Evolutionary conservation across 441 rosid species (phyloP), one percentile per base, ranked within the genome.

Genomic region (Erodium moschatum): DNA sequence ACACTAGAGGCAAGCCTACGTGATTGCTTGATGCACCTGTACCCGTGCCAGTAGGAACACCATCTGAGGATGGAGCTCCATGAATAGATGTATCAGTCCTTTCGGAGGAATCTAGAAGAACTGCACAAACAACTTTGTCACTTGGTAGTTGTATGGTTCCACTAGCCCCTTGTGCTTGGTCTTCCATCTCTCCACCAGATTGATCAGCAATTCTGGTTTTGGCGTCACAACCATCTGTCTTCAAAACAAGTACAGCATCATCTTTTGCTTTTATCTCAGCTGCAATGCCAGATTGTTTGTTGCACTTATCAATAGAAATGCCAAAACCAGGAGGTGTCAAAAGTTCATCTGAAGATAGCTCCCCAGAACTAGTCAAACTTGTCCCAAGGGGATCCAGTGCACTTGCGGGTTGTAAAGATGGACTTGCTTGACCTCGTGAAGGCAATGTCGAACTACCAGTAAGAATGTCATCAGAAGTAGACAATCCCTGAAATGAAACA

Each of bases 391-490:
- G 8, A 2, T 6, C 40, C 40, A 35, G 6, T 35, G 8, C 40
- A 35, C 40, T 8, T 35, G 16, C 21, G 24, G 61, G 1, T 19
- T 16, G 61, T 54, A 54, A 54, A 54, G 61, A 54, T 54, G 61
- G 21, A 54, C 61, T 2, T 54, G 21, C 61, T 54, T 54, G 61
- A 16, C 21, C 61, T 54, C 10, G 10, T 54, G 21, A 54, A 54
- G 61, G 8, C 61, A 54, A 54, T 54, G 61, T 54, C 21, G 8
- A 54, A 54, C 21, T 54, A 54, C 61, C 61, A 54, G 61, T 54
- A 52, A 52, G 60, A 52, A 52, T 52, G 60, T 15, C 19, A 54
- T 54, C 61, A 19, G 61, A 54, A 54, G 61, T 19, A 54, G 61
- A 11, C 21, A 19, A 7, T 3, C 61, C 61, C 61, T 54, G 61